These are phyloP conservation scores for Neurospora pannonica DNA, from an alignment of 495 filamentous ascomycete species.

Conservation along the genomic window DNA sequence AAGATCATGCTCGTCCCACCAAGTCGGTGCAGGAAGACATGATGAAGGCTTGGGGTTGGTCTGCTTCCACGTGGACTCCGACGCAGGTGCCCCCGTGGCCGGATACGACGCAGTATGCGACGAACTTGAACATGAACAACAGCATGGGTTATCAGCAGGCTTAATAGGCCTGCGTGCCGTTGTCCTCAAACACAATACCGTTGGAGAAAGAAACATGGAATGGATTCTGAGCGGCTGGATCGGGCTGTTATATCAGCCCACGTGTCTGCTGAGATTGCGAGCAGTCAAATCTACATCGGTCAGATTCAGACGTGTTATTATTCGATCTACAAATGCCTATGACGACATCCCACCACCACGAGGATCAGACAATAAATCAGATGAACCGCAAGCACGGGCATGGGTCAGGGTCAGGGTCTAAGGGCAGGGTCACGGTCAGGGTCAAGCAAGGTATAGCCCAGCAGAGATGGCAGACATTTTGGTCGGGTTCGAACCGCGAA, in stretches of 20 bases:
- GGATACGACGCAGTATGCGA: slow-evolving; percentile 2
- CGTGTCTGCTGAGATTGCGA: neutral
- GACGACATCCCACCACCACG: neutral
- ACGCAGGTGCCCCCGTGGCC: neutral
- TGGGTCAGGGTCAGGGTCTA: neutral
- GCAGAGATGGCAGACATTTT: neutral
- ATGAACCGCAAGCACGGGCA: neutral
- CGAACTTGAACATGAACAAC: neutral
- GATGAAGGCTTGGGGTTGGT: slow-evolving; percentile 33
- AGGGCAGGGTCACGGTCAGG: neutral
- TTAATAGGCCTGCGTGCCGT: neutral
- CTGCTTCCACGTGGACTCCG: slow-evolving; percentile 1
- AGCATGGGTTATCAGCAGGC: neutral
- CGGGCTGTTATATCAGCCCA: neutral
- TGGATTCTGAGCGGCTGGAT: neutral
- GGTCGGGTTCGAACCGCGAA: neutral
- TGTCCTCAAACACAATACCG: neutral
- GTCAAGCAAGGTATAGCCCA: neutral
- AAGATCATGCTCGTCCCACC: slow-evolving; percentile 37
- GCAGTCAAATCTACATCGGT: neutral
- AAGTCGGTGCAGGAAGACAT: slow-evolving; percentile 28
- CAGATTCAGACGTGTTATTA: neutral
- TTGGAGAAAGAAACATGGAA: neutral
- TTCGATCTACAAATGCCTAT: neutral
- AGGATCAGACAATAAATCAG: neutral